These are phyloP conservation scores for Xylaria longipes DNA, from an alignment of 495 filamentous ascomycete genomes.

Conservation along the genomic window DNA sequence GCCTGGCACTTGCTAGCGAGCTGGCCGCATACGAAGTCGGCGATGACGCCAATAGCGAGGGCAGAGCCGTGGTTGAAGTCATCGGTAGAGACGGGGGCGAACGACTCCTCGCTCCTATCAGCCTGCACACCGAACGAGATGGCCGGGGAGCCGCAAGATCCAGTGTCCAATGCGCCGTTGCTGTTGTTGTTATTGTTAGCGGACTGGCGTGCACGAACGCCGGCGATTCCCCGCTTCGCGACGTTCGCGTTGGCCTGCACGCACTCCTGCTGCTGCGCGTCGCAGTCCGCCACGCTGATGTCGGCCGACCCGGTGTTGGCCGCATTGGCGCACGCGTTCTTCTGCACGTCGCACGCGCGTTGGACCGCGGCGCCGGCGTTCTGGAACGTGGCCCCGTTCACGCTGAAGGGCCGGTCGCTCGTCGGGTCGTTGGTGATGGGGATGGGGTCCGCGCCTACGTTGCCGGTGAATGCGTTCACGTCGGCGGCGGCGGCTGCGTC, in stretches of 20 bases:
- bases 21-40: slow-evolving; percentile 62
- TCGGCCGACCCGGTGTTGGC: slow-evolving; percentile 56
- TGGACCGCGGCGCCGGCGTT: slow-evolving; percentile 57
- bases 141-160: slow-evolving; percentile 58
- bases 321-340: slow-evolving; percentile 63
- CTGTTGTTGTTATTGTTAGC: slow-evolving; percentile 11
- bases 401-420: slow-evolving; percentile 57
- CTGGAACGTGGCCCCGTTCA: slow-evolving; percentile 61
- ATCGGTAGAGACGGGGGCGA: slow-evolving; percentile 54
- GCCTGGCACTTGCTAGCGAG: slow-evolving; percentile 61
- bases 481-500: slow-evolving; percentile 42
- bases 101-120: slow-evolving; percentile 59
- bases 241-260: slow-evolving; percentile 41
- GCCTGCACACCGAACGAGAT: slow-evolving; percentile 61
- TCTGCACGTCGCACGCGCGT: slow-evolving; percentile 61
- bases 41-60: slow-evolving; percentile 61
- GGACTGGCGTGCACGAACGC: slow-evolving; percentile 16
- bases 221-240: slow-evolving; percentile 19
- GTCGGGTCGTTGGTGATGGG: slow-evolving; percentile 54
- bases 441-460: slow-evolving; percentile 59
- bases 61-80: slow-evolving; percentile 67
- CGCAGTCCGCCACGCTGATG: slow-evolving; percentile 52
- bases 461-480: slow-evolving; percentile 63
- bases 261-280: slow-evolving; percentile 54
- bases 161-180: slow-evolving; percentile 44